Base-by-base conservation (phyloP, 2,329 filamentous ascomycete genomes). In the Epichloe uncinata region DNA sequence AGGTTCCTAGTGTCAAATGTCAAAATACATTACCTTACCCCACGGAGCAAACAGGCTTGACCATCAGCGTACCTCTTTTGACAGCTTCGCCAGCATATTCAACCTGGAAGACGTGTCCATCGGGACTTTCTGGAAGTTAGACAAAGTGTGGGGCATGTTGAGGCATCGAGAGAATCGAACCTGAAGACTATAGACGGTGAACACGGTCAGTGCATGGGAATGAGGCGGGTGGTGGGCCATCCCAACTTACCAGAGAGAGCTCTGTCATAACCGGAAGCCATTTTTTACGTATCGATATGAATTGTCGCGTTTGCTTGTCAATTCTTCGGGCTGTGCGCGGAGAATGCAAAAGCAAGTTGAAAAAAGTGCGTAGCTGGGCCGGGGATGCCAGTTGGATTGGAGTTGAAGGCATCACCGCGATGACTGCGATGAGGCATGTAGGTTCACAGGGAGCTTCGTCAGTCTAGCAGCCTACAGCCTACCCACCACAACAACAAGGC, bases 81-180 rank as follows among this genome's bases (percentile, higher is more conserved):
- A 98, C 93, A 59, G 93, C 93, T 74, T 98, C 93, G 59, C 95
- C 85, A 50, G 93, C 93, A 79, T 98, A 98, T 78, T 98, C 93
- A 64, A 98, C 93, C 73, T 98, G 93, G 74, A 98, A 98, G 63
- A 98, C 93, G 75, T 98, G 93, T 71, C 93, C 93, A 73, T 98
- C 93, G 64, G 93, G 93, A 80, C 91, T 97, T 65, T 45, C 51
- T 18, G 45, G 45, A n/a, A 38, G 66, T 84, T 69, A 82, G 73
- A 60, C 13, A n/a, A 56, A 11, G 11, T 30, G 9, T 2, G 9
- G 15, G 8, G 35, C 7, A 37, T 33, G 20, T 12, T 7, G n/a
- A 48, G 42, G 49, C 34, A 47, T 42, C 38, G 42, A 20, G 34
- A 43, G 15, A 12, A 42, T 42, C 57, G 46, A 73, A 87, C 84